Percentiles rank a stretch among this genome's conserved stretches.
Evolutionary conservation across 148 eudicot genomes (phyloP).

Genomic region (Rhododendron mucronatum): DNA sequence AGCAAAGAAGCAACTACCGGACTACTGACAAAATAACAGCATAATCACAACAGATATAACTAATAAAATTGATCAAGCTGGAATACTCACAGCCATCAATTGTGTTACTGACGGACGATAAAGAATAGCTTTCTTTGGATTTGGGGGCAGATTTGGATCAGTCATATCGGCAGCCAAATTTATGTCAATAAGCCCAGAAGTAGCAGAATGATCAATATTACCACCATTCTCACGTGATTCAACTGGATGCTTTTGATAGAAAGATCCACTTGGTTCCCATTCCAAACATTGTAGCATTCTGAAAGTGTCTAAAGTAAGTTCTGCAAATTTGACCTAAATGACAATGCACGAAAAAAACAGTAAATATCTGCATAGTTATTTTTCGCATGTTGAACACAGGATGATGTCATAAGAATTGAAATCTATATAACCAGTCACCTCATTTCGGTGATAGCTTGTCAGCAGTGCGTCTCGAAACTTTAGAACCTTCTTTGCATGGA

Average conservation of each 20-base stretch:
- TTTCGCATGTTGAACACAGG: background rate
- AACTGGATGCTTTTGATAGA: constrained; percentile 59
- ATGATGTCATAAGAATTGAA: background rate
- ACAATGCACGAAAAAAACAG: constrained; percentile 4
- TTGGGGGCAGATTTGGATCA: constrained; percentile 89
- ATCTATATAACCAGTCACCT: constrained; percentile 44
- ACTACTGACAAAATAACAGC: background rate
- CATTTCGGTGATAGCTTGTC: constrained; percentile 82
- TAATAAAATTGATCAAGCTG: background rate
- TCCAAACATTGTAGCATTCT: constrained; percentile 98
- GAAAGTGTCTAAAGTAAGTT: constrained; percentile 79
- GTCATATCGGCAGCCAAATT: constrained; percentile 79
- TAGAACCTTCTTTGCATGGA: constrained; percentile 85
- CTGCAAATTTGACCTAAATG: constrained; percentile 87
- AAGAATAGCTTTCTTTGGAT: constrained; percentile 85
- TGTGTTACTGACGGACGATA: constrained; percentile 83
- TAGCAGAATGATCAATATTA: constrained; percentile 57
- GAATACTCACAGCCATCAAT: constrained; percentile 74
- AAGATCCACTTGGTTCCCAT: constrained; percentile 98
- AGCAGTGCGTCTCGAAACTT: constrained; percentile 85
- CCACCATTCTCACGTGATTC: constrained; percentile 62
- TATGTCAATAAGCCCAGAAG: constrained; percentile 84
- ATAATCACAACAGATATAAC: background rate
- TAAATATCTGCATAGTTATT: background rate
- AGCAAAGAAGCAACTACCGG: background rate